Base-by-base conservation (phyloP, 2,329 filamentous ascomycete genomes). In the Talaromyces amestolkiae region DNA sequence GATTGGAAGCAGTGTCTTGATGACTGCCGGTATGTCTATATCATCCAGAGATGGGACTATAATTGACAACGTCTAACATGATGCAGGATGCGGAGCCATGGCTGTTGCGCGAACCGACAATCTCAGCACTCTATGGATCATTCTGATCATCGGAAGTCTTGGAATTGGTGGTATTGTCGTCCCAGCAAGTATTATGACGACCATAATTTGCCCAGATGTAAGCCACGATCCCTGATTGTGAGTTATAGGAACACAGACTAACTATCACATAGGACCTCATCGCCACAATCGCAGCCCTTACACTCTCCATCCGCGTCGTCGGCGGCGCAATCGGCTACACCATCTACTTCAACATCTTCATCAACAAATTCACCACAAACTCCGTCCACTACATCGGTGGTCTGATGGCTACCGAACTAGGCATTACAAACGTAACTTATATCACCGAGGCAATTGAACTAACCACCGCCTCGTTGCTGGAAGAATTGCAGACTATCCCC, bases 161-260 rank as follows among this genome's bases (percentile, higher is more conserved):
- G 89, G 89, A 7, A 86, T 90, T 4, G 89, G 88, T 7, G 88
- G 86, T 1, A 88, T 91, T 60, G 85, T 90, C 17, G 85, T 91
- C 5, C 89, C 88, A 0, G 85, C 86, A 0, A 87, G 86, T 1
- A 88, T 90, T 69, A 88, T 91, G 65, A 86, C 86, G 7, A 88
- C 87, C 10, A 90, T 91, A 70, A 87, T 90, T 69, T 90, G 87
- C 67, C 88, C 89, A 0, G 86, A 89, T 71, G 88, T 79, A 70
- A 67, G 76, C 33, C 11, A 27, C 6, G 11, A 3, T 47, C 15
- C 35, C 15, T 41, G 11, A 2, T 2, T 22, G 7, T 41, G 24
- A 6, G 17, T 8, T 9, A 3, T 8, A 19, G 24, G 8, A 31
- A n/a, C 35, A 22, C 22, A 58, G 10, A 64, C 19, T 64, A 9